A percentile compares a stretch with the other conserved stretches of the same genome.
Evolutionary conservation across 2,329 filamentous ascomycete species (phyloP).

Genomic region (Sporothrix humicola): DNA sequence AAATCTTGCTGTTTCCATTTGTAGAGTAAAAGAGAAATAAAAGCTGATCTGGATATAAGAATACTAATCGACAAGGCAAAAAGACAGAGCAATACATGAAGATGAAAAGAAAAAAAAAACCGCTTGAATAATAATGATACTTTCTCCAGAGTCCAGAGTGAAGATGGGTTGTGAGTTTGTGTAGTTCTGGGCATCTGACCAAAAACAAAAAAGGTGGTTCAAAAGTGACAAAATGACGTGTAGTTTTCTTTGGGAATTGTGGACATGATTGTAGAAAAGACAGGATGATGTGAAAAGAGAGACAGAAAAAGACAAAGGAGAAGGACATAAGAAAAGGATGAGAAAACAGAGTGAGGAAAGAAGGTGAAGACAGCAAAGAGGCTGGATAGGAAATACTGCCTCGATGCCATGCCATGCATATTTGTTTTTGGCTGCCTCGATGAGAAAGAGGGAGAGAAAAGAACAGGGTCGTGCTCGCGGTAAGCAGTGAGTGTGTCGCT

Average conservation of each 20-base stretch:
- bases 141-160: background rate
- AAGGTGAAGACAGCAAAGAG: background rate
- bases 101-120: background rate
- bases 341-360: background rate
- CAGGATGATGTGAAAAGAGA: background rate
- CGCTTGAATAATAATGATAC: conserved; percentile 5
- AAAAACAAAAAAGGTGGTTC: background rate
- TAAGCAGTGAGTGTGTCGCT: too few relatives aligned
- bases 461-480: background rate
- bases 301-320: background rate
- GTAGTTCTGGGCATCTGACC: too few relatives aligned
- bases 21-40: conserved; percentile 7
- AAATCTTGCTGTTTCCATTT: conserved; percentile 26
- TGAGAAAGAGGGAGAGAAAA: background rate
- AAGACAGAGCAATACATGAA: background rate
- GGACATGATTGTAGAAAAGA: background rate
- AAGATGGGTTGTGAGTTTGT: too few relatives aligned
- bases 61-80: background rate
- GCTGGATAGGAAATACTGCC: too few relatives aligned
- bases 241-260: background rate
- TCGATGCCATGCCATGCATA: background rate
- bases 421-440: too few relatives aligned
- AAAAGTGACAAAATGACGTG: background rate
- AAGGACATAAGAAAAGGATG: background rate
- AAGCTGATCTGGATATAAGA: conserved; percentile 28